These are phyloP conservation scores for Penstemon newberryi DNA, from an alignment of 257 asterid genomes.

Conservation along the genomic window DNA sequence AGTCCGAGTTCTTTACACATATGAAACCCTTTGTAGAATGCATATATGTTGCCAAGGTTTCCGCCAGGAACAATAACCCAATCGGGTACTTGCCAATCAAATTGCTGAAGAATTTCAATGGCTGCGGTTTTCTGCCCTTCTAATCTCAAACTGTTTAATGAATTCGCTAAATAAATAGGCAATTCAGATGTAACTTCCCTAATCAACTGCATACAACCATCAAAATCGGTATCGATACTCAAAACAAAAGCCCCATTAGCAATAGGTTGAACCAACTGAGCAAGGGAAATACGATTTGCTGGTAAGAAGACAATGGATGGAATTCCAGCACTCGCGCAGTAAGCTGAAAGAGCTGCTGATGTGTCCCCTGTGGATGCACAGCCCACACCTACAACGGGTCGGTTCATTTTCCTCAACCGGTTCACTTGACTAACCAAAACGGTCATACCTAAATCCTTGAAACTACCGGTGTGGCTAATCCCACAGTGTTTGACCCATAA, in stretches of 20 bases:
- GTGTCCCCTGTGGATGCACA: conserved; percentile 74
- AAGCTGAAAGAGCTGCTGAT: conserved; percentile 74
- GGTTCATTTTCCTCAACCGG: conserved; percentile 45
- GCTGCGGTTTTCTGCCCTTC: conserved; percentile 96
- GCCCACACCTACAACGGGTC: conserved; percentile 51
- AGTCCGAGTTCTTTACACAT: conserved; percentile 90
- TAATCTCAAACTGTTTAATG: conserved; percentile 70
- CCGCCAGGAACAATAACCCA: conserved; percentile 96
- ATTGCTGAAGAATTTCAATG: conserved; percentile 79
- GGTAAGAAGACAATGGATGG: conserved; percentile 80
- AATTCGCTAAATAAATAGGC: conserved; percentile 81
- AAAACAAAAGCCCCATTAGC: conserved; percentile 89
- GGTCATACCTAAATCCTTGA: conserved; percentile 64
- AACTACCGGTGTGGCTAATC: conserved; percentile 61
- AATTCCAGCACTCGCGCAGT: conserved; percentile 79
- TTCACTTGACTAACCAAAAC: conserved; percentile 65
- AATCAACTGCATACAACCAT: conserved; percentile 90
- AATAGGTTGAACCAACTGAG: conserved; percentile 84
- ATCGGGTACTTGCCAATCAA: conserved; percentile 88
- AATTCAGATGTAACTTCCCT: conserved; percentile 80
- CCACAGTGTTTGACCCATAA: conserved; percentile 67
- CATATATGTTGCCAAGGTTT: conserved; percentile 78
- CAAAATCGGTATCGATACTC: conserved; percentile 85
- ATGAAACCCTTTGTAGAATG: conserved; percentile 78
- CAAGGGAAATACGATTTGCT: conserved; percentile 64